Conservation (phyloP, 2,329 filamentous ascomycete genomes). For the Aureobasidium sp. region DNA sequence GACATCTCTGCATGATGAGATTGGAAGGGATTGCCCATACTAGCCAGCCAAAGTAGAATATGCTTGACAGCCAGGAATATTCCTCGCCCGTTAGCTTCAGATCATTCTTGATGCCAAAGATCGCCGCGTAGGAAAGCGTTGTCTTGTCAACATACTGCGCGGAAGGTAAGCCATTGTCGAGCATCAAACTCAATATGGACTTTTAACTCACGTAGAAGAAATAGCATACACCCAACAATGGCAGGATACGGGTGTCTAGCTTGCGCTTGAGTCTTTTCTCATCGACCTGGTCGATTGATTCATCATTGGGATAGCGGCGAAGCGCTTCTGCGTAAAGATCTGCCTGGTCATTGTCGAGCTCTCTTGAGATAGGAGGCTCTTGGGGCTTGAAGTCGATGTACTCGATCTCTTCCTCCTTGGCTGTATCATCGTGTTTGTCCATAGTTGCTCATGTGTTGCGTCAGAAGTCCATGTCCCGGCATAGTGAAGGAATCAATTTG, state of each 20-base stretch:
- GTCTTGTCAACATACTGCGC: conserved; percentile 3
- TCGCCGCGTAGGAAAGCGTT: neutral
- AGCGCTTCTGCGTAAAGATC: neutral
- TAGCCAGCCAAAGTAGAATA: conserved; percentile 48
- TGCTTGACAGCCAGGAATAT: conserved; percentile 31
- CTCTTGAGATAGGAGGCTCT: neutral
- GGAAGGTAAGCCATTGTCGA: neutral
- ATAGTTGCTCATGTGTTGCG: neutral
- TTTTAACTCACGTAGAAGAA: neutral
- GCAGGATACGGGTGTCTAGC: neutral
- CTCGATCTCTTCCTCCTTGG: neutral
- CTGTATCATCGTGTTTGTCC: neutral
- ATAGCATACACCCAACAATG: neutral
- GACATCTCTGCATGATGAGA: conserved; percentile 43
- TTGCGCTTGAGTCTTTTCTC: neutral
- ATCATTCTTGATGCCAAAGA: conserved; percentile 4
- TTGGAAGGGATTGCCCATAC: conserved; percentile 46
- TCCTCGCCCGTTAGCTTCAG: neutral
- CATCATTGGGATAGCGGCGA: neutral
- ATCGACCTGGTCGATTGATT: neutral
- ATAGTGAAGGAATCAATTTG: neutral
- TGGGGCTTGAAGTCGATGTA: neutral
- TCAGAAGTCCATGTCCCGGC: too few species aligned
- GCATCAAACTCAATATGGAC: neutral
- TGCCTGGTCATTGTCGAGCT: neutral